phyloP scores from a whole-genome alignment of 176 grass and related monocot genomes.

The Oropetium thomaeum region DNA sequence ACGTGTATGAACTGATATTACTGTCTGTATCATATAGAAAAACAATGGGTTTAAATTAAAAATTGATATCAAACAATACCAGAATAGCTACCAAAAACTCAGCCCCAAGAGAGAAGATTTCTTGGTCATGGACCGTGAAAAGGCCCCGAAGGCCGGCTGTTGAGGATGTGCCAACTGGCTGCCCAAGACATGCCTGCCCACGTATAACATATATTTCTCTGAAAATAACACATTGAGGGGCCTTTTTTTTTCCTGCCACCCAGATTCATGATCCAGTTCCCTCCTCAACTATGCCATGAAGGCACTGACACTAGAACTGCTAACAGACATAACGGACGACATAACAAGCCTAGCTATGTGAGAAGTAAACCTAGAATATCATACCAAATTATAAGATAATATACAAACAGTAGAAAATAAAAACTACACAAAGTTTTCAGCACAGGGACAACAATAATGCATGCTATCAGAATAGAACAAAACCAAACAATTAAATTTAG shows the following conservation, averaged over 20 bases:
- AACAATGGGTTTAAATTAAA: background rate
- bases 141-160: background rate
- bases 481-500: slow-evolving; percentile 10
- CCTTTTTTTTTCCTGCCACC: background rate
- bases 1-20: background rate
- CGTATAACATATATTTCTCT: background rate
- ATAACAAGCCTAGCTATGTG: background rate
- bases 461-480: slow-evolving; percentile 8
- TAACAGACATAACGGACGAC: background rate
- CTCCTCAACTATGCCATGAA: background rate
- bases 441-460: background rate
- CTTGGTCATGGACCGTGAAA: background rate
- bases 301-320: background rate
- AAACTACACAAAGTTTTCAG: slow-evolving; percentile 1
- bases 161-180: background rate
- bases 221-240: no score
- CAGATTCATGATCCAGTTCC: background rate
- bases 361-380: background rate
- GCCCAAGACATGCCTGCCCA: background rate
- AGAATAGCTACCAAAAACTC: background rate
- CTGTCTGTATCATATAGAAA: background rate
- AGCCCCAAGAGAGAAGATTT: background rate
- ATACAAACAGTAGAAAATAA: background rate
- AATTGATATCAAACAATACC: background rate
- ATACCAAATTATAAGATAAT: background rate